Evolutionary conservation across 140 eudicot species (phyloP).

Genomic region (Stevia rebaudiana): DNA sequence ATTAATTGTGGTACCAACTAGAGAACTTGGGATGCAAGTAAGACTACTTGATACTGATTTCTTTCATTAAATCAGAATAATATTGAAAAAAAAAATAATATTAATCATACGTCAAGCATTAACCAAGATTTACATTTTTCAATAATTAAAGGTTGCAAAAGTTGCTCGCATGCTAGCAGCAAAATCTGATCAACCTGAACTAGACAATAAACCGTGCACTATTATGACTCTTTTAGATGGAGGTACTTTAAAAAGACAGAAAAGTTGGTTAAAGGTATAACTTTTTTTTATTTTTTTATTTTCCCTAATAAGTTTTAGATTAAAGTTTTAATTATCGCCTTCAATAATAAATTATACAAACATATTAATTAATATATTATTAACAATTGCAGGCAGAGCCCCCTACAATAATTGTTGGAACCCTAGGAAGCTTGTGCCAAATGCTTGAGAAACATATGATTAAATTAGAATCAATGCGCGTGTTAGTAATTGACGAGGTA

Average conservation of each 20-base stretch:
- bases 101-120: not conserved
- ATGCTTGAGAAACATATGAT: slow-evolving; percentile 70
- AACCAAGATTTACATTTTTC: not conserved
- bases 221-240: slow-evolving; percentile 97
- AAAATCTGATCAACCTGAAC: slow-evolving; percentile 38
- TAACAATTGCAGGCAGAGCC: slow-evolving; percentile 67
- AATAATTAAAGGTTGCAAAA: slow-evolving; percentile 59
- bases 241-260: slow-evolving; percentile 87
- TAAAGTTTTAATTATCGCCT: not conserved
- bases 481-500: slow-evolving; percentile 91
- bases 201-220: slow-evolving; percentile 55
- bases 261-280: slow-evolving; percentile 85
- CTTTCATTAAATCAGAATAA: not conserved
- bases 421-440: slow-evolving; percentile 73
- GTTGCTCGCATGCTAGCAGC: slow-evolving; percentile 85
- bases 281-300: not conserved
- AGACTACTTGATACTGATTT: slow-evolving; percentile 7
- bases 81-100: not conserved
- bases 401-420: slow-evolving; percentile 81
- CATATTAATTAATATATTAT: too few relatives aligned
- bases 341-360: not conserved
- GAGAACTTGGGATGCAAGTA: slow-evolving; percentile 97
- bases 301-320: not conserved
- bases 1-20: slow-evolving; percentile 79
- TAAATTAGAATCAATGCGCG: slow-evolving; percentile 60